These are phyloP conservation scores for Arabidopsis hybrid DNA, from an alignment of 441 rosid species.

Conservation along the genomic window DNA sequence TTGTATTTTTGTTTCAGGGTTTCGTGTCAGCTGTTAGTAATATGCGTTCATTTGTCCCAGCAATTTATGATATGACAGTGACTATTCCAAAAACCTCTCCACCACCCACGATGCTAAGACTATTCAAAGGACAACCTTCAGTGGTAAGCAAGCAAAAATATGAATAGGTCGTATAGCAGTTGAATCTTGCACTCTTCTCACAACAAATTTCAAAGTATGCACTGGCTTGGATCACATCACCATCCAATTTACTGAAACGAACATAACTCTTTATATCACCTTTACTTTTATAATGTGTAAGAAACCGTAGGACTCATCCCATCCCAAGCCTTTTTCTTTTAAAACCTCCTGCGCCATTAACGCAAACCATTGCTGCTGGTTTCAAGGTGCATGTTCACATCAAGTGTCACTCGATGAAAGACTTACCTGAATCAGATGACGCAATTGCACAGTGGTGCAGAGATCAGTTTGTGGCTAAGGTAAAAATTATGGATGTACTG, in stretches of 20 bases:
- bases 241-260: slow-evolving; percentile 12
- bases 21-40: slow-evolving; percentile 96
- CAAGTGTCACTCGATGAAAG: slow-evolving; percentile 80
- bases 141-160: slow-evolving; percentile 69
- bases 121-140: slow-evolving; percentile 90
- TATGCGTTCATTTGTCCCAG: slow-evolving; percentile 96
- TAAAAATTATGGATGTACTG: slow-evolving; percentile 34
- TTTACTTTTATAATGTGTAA: slow-evolving; percentile 16
- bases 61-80: slow-evolving; percentile 90
- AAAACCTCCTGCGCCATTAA: not conserved
- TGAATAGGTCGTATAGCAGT: slow-evolving; percentile 20
- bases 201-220: slow-evolving; percentile 10
- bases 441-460: slow-evolving; percentile 97
- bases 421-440: slow-evolving; percentile 91
- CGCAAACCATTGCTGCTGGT: slow-evolving; percentile 25
- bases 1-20: slow-evolving; percentile 63
- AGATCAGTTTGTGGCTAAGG: slow-evolving; percentile 90
- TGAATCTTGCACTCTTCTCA: slow-evolving; percentile 23
- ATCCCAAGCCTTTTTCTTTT: not conserved
- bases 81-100: slow-evolving; percentile 87
- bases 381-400: slow-evolving; percentile 87
- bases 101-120: slow-evolving; percentile 88
- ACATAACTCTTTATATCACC: not conserved
- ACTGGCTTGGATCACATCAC: slow-evolving; percentile 1
- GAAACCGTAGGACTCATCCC: slow-evolving; percentile 3